Evolutionary conservation across 495 filamentous ascomycete genomes (phyloP).

Genomic region (Lasiosphaeriaceae sp.): DNA sequence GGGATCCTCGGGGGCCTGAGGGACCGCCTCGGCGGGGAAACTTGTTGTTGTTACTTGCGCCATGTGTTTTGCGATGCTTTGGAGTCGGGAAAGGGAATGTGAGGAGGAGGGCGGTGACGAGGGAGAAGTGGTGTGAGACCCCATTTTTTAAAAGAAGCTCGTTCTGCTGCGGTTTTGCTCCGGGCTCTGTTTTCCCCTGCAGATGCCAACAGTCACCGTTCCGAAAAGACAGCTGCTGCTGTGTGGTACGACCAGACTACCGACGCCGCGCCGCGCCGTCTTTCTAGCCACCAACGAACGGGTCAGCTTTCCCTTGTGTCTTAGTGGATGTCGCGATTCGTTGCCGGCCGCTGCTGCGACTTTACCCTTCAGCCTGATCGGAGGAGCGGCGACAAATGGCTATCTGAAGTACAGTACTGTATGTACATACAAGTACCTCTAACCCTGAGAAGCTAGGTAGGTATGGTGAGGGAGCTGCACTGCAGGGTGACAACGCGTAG

Average conservation of each 20-base stretch:
- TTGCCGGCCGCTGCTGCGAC: slow-evolving; percentile 1
- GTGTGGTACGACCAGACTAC: too few species aligned
- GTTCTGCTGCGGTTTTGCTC: slow-evolving; percentile 5
- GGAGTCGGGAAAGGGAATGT: slow-evolving; percentile 37
- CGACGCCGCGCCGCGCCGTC: too few species aligned
- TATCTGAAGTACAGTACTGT: too few species aligned
- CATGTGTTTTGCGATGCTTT: slow-evolving; percentile 42
- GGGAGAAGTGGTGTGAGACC: slow-evolving; percentile 18
- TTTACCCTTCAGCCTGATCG: slow-evolving; percentile 14
- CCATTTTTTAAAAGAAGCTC: slow-evolving; percentile 23
- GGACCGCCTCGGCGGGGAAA: slow-evolving; percentile 75
- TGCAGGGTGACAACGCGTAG: slow-evolving; percentile 6
- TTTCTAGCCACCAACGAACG: too few species aligned
- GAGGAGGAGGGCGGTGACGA: slow-evolving; percentile 17
- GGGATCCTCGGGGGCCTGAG: slow-evolving; percentile 90
- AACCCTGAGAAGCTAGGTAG: too few species aligned
- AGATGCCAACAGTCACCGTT: neutral
- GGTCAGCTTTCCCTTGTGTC: too few species aligned
- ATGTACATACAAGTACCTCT: too few species aligned
- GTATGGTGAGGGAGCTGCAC: too few species aligned
- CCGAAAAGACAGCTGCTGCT: neutral
- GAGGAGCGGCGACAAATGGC: slow-evolving; percentile 4
- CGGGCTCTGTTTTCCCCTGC: slow-evolving; percentile 15
- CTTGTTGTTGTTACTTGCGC: slow-evolving; percentile 50
- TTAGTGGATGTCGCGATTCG: neutral